phyloP scores from a whole-genome alignment of 75 land plant genomes.

The Chamaecyparis obtusa region DNA sequence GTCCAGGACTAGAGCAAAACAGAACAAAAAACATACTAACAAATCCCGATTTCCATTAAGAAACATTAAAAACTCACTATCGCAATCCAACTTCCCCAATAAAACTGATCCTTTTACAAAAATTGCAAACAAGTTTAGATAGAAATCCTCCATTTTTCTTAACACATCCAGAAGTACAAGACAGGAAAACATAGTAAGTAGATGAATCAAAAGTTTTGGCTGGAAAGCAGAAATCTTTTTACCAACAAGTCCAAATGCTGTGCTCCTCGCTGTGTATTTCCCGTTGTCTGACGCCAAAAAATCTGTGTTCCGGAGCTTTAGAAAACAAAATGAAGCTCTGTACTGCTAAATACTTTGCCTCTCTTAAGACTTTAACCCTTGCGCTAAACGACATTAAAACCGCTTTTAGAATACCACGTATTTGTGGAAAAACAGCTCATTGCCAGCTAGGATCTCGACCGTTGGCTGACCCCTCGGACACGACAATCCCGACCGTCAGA shows the following conservation, averaged over 20 bases:
- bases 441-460: slow-evolving; percentile 8
- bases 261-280: background rate
- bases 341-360: background rate
- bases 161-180: background rate
- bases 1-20: background rate
- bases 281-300: background rate
- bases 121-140: background rate
- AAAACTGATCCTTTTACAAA: background rate
- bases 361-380: background rate
- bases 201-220: background rate
- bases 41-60: background rate
- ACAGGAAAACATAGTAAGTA: background rate
- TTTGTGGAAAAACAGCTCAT: slow-evolving; percentile 9
- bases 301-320: background rate
- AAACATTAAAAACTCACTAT: background rate
- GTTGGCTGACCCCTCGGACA: background rate
- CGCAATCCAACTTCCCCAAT: background rate
- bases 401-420: slow-evolving; percentile 8
- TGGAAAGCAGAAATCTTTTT: background rate
- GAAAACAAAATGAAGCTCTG: background rate
- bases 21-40: background rate
- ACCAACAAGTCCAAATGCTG: background rate
- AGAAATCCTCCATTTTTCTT: background rate
- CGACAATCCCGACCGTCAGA: background rate
- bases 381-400: slow-evolving; percentile 10